phyloP scores from a whole-genome alignment of 768 basidiomycete genomes.

The Pisolithus tinctorius region DNA sequence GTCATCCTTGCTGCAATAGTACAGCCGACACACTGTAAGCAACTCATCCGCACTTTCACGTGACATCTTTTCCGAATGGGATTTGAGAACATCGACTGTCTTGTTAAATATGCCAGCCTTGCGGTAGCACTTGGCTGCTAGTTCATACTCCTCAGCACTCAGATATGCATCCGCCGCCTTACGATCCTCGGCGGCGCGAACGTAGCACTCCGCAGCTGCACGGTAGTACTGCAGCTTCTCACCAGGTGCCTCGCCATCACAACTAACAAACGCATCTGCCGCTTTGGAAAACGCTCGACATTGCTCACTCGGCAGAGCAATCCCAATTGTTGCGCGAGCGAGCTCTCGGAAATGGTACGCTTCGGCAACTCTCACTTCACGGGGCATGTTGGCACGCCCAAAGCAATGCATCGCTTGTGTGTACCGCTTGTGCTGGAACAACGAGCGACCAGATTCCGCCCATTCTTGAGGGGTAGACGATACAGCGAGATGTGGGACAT shows the following conservation, averaged over 20 bases:
- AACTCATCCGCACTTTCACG: constrained; percentile 29
- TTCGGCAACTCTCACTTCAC: constrained; percentile 40
- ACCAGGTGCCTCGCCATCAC: constrained; percentile 22
- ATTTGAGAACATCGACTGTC: constrained; percentile 40
- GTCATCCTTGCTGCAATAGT: constrained; percentile 31
- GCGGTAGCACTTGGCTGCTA: constrained; percentile 40
- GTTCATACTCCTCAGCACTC: constrained; percentile 35
- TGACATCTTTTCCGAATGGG: constrained; percentile 27
- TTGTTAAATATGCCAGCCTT: constrained; percentile 46
- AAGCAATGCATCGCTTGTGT: constrained; percentile 50
- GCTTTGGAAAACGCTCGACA: constrained; percentile 37
- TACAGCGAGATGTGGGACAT: constrained; percentile 38
- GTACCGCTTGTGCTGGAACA: constrained; percentile 38
- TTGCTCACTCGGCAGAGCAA: constrained; percentile 16
- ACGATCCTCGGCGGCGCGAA: constrained; percentile 30
- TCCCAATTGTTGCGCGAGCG: constrained; percentile 30
- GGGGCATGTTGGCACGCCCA: constrained; percentile 36
- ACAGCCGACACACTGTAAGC: constrained; percentile 36
- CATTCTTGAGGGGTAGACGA: constrained; percentile 48
- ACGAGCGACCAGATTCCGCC: constrained; percentile 32
- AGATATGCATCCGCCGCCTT: constrained; percentile 41
- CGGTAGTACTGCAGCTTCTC: constrained; percentile 32
- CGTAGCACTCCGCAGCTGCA: constrained; percentile 42
- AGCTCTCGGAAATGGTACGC: constrained; percentile 48
- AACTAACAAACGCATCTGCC: constrained; percentile 42